phyloP scores from a whole-genome alignment of 1,284 basidiomycete species.

The Cryptococcus hybrid region DNA sequence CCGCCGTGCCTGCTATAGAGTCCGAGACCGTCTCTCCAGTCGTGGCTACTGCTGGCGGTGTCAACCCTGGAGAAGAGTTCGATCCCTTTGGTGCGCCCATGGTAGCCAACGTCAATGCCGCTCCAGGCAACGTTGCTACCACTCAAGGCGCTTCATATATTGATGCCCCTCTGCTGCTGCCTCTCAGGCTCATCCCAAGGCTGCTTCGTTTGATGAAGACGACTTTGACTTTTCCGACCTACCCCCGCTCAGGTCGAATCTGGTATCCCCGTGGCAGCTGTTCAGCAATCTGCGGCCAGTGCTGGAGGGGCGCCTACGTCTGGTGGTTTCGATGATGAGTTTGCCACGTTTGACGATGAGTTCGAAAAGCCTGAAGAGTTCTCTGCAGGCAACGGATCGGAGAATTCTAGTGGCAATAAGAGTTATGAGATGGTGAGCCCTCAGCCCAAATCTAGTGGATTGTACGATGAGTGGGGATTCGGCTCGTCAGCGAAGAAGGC shows the following conservation, averaged over 20 bases:
- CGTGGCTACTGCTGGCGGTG: neutral
- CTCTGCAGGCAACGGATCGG: conserved; percentile 16
- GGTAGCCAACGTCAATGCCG: conserved; percentile 1
- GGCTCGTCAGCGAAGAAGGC: conserved; percentile 14
- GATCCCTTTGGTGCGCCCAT: conserved; percentile 6
- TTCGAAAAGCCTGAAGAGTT: conserved; percentile 32
- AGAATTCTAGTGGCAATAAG: conserved; percentile 19
- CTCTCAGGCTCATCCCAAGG: conserved; percentile 17
- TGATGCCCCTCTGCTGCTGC: neutral
- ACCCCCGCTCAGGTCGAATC: conserved; percentile 20
- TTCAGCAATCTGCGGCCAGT: neutral
- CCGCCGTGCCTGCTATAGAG: neutral
- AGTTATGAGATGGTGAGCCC: conserved; percentile 44
- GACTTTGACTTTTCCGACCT: conserved; percentile 75
- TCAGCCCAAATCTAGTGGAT: neutral
- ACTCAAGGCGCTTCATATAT: conserved; percentile 3
- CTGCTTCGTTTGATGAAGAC: conserved; percentile 71
- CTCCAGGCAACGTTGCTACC: conserved; percentile 2
- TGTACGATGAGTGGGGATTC: conserved; percentile 42
- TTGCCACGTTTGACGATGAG: conserved; percentile 54
- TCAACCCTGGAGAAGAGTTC: conserved; percentile 1
- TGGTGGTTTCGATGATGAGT: conserved; percentile 45
- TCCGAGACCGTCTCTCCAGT: neutral
- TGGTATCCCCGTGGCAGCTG: no score
- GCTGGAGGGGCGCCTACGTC: neutral